Percentiles rank a stretch among this genome's conserved stretches.
Evolutionary conservation across 208 protist species (phyloP).

Genomic region (Trypanosoma grayi): DNA sequence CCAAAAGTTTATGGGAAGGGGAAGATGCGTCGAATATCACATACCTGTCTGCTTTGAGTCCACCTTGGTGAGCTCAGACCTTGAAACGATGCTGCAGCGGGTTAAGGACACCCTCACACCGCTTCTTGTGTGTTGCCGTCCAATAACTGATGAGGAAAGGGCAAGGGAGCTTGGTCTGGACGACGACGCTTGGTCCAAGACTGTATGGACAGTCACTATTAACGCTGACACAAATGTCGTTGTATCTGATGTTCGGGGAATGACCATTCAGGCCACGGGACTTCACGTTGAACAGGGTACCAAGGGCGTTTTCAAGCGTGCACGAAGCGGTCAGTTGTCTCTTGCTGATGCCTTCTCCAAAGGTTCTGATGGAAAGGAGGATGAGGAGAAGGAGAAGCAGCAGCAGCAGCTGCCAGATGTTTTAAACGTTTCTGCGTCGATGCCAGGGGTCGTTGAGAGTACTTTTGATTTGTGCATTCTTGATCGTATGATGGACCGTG

Average conservation of each 20-base stretch:
- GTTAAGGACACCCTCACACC: slow-evolving; percentile 37
- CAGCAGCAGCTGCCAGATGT: neutral
- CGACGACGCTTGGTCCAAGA: neutral
- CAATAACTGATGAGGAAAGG: slow-evolving; percentile 39
- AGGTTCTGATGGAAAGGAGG: neutral
- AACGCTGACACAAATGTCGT: slow-evolving; percentile 50
- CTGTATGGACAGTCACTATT: slow-evolving; percentile 69
- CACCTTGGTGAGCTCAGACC: slow-evolving; percentile 31
- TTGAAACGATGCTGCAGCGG: slow-evolving; percentile 41
- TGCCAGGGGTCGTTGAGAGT: neutral
- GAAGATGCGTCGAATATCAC: slow-evolving; percentile 79
- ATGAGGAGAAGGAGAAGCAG: neutral
- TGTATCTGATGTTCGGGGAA: slow-evolving; percentile 73
- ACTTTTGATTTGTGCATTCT: slow-evolving; percentile 2
- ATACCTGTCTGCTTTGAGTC: slow-evolving; percentile 56
- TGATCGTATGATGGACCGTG: slow-evolving; percentile 11
- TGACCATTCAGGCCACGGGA: slow-evolving; percentile 76
- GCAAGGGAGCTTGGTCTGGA: slow-evolving; percentile 34
- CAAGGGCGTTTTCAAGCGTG: neutral
- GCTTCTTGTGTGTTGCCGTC: slow-evolving; percentile 47
- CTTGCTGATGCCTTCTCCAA: slow-evolving; percentile 53
- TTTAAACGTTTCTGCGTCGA: neutral
- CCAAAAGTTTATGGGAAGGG: slow-evolving; percentile 85
- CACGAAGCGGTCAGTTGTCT: slow-evolving; percentile 42
- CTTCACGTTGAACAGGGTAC: slow-evolving; percentile 16